Percentiles rank a stretch among this genome's conserved stretches.
Evolutionary conservation across 176 grass and related monocot species (phyloP).

Genomic region (Paspalum vaginatum): DNA sequence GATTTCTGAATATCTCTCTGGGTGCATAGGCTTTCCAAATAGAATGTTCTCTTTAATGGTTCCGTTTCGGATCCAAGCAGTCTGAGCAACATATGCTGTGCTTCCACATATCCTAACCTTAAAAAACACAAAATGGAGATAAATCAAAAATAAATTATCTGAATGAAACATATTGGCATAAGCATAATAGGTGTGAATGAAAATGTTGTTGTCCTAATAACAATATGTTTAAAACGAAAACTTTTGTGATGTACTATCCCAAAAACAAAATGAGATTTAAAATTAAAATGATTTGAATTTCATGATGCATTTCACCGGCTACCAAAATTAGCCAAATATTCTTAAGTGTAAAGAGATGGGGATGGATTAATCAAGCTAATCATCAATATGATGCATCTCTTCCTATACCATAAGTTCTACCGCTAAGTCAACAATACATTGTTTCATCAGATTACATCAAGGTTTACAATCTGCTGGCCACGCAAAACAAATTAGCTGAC

Average conservation of each 20-base stretch:
- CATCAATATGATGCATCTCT: no score
- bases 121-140: constrained; percentile 24
- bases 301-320: neutral
- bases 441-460: no score
- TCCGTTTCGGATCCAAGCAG: constrained; percentile 68
- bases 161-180: neutral
- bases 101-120: constrained; percentile 65
- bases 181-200: neutral
- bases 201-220: neutral
- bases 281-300: neutral
- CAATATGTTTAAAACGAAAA: neutral
- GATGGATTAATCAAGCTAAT: neutral
- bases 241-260: neutral
- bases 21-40: constrained; percentile 63
- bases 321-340: neutral
- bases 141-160: neutral
- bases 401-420: no score
- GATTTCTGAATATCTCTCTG: constrained; percentile 47
- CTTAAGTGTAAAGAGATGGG: neutral
- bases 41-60: constrained; percentile 80
- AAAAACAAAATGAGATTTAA: neutral
- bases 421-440: no score
- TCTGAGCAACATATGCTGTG: constrained; percentile 70
- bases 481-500: no score
- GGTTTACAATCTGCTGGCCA: no score